These are phyloP conservation scores for Hyaloperonospora arabidopsidis DNA, from an alignment of 352 stramenopile genomes.

Conservation along the genomic window DNA sequence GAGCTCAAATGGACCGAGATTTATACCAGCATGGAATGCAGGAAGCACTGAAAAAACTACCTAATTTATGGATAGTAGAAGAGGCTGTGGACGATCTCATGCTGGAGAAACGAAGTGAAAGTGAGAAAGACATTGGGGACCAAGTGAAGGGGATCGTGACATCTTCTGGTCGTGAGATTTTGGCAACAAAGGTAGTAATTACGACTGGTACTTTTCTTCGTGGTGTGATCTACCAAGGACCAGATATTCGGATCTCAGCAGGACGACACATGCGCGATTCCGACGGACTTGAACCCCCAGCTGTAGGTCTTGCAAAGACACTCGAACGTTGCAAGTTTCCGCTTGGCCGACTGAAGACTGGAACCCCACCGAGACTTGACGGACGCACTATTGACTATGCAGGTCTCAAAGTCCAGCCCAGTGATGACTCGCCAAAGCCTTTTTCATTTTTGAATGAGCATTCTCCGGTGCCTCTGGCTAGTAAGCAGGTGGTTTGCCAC, in stretches of 20 bases:
- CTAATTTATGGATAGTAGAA: constrained; percentile 91
- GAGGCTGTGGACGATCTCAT: constrained; percentile 94
- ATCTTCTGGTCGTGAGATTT: constrained; percentile 44
- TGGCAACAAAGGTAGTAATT: constrained; percentile 84
- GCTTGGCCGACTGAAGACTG: constrained; percentile 93
- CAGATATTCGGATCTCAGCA: constrained; percentile 85
- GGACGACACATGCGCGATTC: constrained; percentile 87
- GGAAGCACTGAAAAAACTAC: constrained; percentile 46
- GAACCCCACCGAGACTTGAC: constrained; percentile 94
- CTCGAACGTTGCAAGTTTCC: constrained; percentile 90
- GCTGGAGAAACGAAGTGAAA: constrained; percentile 31
- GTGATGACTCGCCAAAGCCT: constrained; percentile 83
- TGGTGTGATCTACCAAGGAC: constrained; percentile 93
- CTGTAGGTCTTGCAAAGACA: constrained; percentile 90
- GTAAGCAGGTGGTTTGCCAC: constrained; percentile 88
- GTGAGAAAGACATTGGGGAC: constrained; percentile 29
- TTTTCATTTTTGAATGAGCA: constrained; percentile 93
- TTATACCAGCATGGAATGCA: constrained; percentile 96
- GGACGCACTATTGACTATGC: constrained; percentile 93
- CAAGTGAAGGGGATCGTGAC: constrained; percentile 60
- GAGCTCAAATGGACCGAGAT: constrained; percentile 96
- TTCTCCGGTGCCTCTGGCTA: constrained; percentile 44
- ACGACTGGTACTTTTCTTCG: constrained; percentile 97
- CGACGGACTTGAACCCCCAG: constrained; percentile 89
- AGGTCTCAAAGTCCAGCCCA: constrained; percentile 86